A percentile compares a stretch with the other conserved stretches of the same genome.
Conservation (phyloP, 2,329 filamentous ascomycete genomes). For the Trichophyton rubrum region DNA sequence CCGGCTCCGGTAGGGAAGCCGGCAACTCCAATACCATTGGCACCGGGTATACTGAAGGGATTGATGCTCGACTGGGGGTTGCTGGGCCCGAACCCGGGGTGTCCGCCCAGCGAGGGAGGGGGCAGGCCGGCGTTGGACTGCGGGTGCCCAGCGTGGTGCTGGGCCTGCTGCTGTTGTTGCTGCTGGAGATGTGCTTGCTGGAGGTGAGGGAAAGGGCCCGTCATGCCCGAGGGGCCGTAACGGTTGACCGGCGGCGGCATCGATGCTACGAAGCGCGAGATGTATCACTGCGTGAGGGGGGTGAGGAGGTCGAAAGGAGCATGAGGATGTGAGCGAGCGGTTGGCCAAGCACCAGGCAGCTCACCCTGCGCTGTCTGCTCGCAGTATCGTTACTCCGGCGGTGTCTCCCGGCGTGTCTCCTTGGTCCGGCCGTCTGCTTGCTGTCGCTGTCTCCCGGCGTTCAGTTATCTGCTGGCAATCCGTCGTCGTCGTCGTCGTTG, state of each 20-base stretch:
- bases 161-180: constrained; percentile 33
- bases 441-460: neutral
- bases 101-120: constrained; percentile 49
- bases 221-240: constrained; percentile 46
- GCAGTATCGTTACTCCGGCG: neutral
- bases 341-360: neutral
- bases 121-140: constrained; percentile 39
- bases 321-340: neutral
- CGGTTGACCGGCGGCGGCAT: constrained; percentile 50
- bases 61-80: constrained; percentile 56
- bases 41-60: constrained; percentile 46
- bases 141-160: constrained; percentile 30
- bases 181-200: constrained; percentile 39
- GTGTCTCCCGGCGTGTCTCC: neutral
- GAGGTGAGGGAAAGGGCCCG: constrained; percentile 47
- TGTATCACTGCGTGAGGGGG: constrained; percentile 12
- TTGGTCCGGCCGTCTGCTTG: neutral
- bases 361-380: neutral
- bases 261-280: constrained; percentile 15
- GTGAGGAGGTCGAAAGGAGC: constrained; percentile 3
- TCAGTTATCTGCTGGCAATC: neutral
- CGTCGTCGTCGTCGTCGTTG: neutral
- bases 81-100: constrained; percentile 53
- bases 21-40: constrained; percentile 47
- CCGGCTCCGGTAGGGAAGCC: constrained; percentile 46